phyloP scores from a whole-genome alignment of 495 filamentous ascomycete species.

The Amniculicola lignicola region DNA sequence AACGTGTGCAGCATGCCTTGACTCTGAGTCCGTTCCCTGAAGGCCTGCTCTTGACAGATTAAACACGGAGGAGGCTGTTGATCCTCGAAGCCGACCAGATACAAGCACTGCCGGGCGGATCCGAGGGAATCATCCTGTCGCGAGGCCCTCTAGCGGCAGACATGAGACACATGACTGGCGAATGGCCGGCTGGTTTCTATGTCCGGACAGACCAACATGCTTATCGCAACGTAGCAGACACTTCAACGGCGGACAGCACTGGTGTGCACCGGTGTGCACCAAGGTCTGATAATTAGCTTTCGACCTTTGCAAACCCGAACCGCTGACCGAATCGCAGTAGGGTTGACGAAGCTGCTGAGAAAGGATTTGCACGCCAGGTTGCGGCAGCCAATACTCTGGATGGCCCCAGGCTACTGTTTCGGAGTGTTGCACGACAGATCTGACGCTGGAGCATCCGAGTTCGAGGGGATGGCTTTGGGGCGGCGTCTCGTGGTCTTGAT shows the following conservation, averaged over 20 bases:
- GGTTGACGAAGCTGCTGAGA: not conserved
- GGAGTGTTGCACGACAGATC: not conserved
- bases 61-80: too few relatives aligned
- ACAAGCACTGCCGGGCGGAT: too few relatives aligned
- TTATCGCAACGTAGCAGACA: not conserved
- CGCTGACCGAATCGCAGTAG: too few relatives aligned
- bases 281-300: slow-evolving; percentile 1
- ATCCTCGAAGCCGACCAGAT: too few relatives aligned
- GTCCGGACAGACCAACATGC: not conserved
- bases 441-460: slow-evolving; percentile 1
- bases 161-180: slow-evolving; percentile 1
- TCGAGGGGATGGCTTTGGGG: slow-evolving; percentile 5
- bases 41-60: too few relatives aligned
- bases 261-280: too few relatives aligned
- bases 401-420: slow-evolving; percentile 11
- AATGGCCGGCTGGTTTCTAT: not conserved
- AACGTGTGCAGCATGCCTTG: too few relatives aligned
- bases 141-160: too few relatives aligned
- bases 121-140: too few relatives aligned
- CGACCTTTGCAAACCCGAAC: too few relatives aligned
- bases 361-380: not conserved
- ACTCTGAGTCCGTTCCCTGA: too few relatives aligned
- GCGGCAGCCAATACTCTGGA: not conserved
- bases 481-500: slow-evolving; percentile 7
- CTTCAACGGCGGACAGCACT: too few relatives aligned